Evolutionary conservation across 2,329 filamentous ascomycete genomes (phyloP), one percentile per base, ranked within the genome.

Genomic region (Delphinella strobiligena): DNA sequence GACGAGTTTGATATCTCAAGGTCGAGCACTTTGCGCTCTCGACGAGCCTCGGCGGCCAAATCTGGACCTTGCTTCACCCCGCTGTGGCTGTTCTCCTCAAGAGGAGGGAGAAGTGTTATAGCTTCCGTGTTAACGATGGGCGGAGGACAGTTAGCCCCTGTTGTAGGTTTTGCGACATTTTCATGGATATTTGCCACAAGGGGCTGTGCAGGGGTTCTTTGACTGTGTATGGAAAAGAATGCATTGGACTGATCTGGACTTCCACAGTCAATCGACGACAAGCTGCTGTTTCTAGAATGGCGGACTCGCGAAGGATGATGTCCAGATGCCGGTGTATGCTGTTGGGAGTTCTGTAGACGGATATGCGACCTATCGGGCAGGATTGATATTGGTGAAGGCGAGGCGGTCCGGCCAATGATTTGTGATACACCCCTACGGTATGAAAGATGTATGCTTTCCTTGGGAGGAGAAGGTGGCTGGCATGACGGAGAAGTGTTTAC

Each of bases 1-100:
- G 88, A 95, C 1, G 86, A 91, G 54, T 98, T 98, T 40, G 83
- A 94, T 47, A 98, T 98, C 57, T 98, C 86, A 4, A 98, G 68
- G 57, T 98, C 91, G 49, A 96, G 75, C 1, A 98, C 88, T 64
- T 96, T 98, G 45, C 91, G 77, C 60, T 96, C 91, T 27, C 86
- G 75, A 19, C 91, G 76, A 11, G 91, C 91, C 55, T 86, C 91
- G n/a, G 82, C 75, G 9, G 91, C 86, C 5, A 86, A 69, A 44
- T 93, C 87, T 45, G 76, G 82, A 45, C 82, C 66, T 5, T 76
- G 69, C 40, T 52, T 63, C 44, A 46, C 58, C 40, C 43, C 61
- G 49, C 41, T 64, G 31, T 38, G 36, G 15, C 34, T 8, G 10
- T 19, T 19, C 14, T 43, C 41, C 7, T 22, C 19, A 24, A 39